Percentiles rank a stretch among this genome's conserved stretches.
These are phyloP conservation scores for Verticillium nonalfalfae DNA, from an alignment of 2,329 filamentous ascomycete species.

Conservation along the genomic window DNA sequence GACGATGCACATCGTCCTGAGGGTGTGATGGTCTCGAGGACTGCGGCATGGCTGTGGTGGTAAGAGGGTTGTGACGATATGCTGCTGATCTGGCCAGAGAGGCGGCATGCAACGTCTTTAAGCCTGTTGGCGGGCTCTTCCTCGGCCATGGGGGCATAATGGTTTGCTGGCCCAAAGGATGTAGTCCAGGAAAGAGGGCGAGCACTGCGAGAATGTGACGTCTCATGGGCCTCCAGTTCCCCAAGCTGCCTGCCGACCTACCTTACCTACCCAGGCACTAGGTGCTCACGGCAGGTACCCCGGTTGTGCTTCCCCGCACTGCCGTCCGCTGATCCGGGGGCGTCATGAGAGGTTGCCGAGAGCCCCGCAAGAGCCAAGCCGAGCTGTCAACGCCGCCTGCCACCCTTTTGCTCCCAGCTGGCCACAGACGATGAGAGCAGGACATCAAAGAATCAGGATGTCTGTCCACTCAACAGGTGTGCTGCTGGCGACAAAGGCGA, in stretches of 20 bases:
- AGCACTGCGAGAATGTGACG: too few species aligned
- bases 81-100: background rate
- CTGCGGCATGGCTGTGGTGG: background rate
- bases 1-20: slow-evolving; percentile 45
- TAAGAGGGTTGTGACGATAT: background rate
- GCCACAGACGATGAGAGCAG: background rate
- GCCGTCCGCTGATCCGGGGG: background rate
- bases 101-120: background rate
- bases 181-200: background rate
- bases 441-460: background rate
- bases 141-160: background rate
- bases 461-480: too few species aligned
- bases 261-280: too few species aligned
- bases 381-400: background rate
- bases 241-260: too few species aligned
- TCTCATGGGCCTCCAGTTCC: too few species aligned
- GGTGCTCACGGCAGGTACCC: background rate
- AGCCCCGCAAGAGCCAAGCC: background rate
- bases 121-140: background rate
- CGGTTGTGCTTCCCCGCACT: background rate
- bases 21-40: slow-evolving; percentile 21
- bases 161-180: background rate
- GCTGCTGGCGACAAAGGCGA: too few species aligned
- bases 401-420: background rate
- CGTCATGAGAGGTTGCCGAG: background rate